A percentile compares a stretch with the other conserved stretches of the same genome.
Evolutionary conservation across 495 filamentous ascomycete species (phyloP).

Genomic region (Neurospora pannonica): DNA sequence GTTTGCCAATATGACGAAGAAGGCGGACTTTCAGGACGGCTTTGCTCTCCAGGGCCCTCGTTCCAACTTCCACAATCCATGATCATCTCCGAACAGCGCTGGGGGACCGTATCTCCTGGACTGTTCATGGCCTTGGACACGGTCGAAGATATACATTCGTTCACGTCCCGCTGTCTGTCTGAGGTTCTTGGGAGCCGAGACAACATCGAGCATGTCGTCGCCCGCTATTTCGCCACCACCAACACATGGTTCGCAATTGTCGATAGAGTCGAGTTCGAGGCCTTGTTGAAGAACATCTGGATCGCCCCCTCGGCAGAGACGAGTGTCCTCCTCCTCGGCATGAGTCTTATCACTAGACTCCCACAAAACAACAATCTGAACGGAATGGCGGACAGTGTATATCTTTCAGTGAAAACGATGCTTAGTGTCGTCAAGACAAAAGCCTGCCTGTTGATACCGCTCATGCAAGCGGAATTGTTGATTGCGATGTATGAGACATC

Average conservation of each 20-base stretch:
- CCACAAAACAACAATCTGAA: slow-evolving; percentile 5
- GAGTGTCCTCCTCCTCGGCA: slow-evolving; percentile 17
- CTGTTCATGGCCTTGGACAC: slow-evolving; percentile 16
- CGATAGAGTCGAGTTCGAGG: slow-evolving; percentile 12
- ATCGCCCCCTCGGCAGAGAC: slow-evolving; percentile 17
- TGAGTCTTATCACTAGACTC: slow-evolving; percentile 14
- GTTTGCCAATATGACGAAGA: slow-evolving; percentile 19
- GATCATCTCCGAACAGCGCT: slow-evolving; percentile 1
- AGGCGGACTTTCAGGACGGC: slow-evolving; percentile 1
- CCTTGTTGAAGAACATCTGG: slow-evolving; percentile 13
- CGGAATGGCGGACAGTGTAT: slow-evolving; percentile 14
- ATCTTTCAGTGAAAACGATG: slow-evolving; percentile 19
- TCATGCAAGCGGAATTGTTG: slow-evolving; percentile 63
- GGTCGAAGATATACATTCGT: slow-evolving; percentile 15
- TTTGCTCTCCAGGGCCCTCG: background rate
- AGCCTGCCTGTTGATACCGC: slow-evolving; percentile 9
- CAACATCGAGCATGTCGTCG: slow-evolving; percentile 49
- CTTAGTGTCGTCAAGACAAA: slow-evolving; percentile 18
- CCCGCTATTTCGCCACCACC: slow-evolving; percentile 16
- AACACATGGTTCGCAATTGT: slow-evolving; percentile 23
- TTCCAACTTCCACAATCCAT: slow-evolving; percentile 5
- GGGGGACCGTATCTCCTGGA: slow-evolving; percentile 9
- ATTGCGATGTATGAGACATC: slow-evolving; percentile 81
- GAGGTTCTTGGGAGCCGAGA: slow-evolving; percentile 52
- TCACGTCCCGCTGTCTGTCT: slow-evolving; percentile 54